phyloP scores from a whole-genome alignment of 768 basidiomycete species.

The Russula olivacea region DNA sequence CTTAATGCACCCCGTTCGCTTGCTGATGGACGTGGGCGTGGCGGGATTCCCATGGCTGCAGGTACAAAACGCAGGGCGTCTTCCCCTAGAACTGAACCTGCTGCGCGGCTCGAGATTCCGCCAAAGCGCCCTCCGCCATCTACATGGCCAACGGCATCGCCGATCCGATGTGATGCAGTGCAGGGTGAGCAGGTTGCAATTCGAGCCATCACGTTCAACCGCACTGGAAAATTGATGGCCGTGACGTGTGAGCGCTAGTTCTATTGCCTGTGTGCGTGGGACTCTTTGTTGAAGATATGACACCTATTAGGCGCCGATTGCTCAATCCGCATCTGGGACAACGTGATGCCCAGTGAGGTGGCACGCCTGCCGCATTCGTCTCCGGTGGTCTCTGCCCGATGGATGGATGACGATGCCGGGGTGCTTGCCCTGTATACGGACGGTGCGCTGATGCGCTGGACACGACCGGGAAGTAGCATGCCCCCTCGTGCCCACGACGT shows the following conservation, averaged over 20 bases:
- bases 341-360: constrained; percentile 42
- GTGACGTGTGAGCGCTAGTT: constrained; percentile 44
- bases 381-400: constrained; percentile 44
- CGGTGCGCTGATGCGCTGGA: constrained; percentile 60
- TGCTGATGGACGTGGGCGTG: constrained; percentile 12
- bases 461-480: constrained; percentile 40
- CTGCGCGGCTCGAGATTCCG: constrained; percentile 7
- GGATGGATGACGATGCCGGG: constrained; percentile 39
- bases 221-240: constrained; percentile 51
- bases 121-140: constrained; percentile 33
- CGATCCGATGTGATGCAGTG: constrained; percentile 36
- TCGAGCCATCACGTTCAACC: constrained; percentile 44
- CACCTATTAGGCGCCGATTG: constrained; percentile 49
- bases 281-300: not conserved
- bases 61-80: constrained; percentile 24
- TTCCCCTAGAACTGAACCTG: constrained; percentile 11
- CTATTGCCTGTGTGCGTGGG: not conserved
- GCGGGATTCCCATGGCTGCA: not conserved
- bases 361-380: constrained; percentile 51
- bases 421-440: constrained; percentile 35
- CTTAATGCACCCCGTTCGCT: not conserved
- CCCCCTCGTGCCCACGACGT: constrained; percentile 17
- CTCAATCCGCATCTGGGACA: constrained; percentile 57
- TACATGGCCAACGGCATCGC: constrained; percentile 46
- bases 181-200: constrained; percentile 47